These are phyloP conservation scores for Neurospora sp. DNA, from an alignment of 495 filamentous ascomycete species.

Conservation along the genomic window DNA sequence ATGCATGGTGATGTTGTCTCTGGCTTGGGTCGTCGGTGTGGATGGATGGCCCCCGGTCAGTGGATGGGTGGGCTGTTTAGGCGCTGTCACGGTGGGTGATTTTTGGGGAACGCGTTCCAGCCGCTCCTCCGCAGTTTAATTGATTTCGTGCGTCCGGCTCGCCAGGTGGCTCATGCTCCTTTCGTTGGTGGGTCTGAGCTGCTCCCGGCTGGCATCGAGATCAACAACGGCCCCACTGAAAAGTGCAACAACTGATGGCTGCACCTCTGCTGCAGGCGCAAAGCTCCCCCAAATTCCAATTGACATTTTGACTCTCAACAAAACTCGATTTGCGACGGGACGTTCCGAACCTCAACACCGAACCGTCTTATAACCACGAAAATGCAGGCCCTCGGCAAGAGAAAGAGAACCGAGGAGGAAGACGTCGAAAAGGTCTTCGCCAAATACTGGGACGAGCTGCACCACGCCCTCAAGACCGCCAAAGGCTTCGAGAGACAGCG, in stretches of 20 bases:
- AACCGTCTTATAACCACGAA: neutral
- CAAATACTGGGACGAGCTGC: conserved; percentile 49
- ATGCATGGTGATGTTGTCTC: neutral
- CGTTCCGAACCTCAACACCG: neutral
- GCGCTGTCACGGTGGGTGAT: neutral
- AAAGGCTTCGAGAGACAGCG: conserved; percentile 90
- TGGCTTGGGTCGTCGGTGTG: neutral
- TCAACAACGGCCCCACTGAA: neutral
- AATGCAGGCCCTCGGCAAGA: conserved; percentile 30
- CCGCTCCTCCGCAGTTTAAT: neutral
- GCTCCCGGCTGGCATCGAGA: neutral
- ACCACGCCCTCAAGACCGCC: conserved; percentile 62
- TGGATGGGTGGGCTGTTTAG: neutral
- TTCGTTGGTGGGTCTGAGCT: neutral
- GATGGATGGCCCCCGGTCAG: neutral
- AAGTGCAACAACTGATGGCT: neutral
- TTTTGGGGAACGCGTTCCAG: neutral
- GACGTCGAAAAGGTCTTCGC: conserved; percentile 44
- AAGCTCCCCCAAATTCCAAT: neutral
- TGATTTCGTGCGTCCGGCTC: neutral
- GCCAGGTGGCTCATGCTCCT: neutral
- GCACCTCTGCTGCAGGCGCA: neutral
- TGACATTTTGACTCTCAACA: neutral
- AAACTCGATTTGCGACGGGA: neutral
- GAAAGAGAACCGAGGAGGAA: conserved; percentile 31